Percentiles rank a stretch among this genome's conserved stretches.
Conservation (phyloP, 768 basidiomycete genomes). For the Stropharia rugosoannulata region DNA sequence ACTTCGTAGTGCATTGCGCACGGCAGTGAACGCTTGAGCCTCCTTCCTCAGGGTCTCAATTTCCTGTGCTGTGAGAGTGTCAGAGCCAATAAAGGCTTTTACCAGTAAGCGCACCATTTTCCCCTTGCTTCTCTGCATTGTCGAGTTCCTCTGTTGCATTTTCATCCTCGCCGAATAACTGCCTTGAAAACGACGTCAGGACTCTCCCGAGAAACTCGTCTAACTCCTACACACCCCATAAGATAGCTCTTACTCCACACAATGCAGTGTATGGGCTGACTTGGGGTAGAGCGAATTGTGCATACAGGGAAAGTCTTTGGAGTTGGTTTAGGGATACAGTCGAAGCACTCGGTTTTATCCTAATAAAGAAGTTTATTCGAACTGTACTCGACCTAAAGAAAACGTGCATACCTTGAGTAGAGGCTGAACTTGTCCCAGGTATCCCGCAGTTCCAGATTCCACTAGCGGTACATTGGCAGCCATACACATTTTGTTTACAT, state of each 20-base stretch:
- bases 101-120: conserved; percentile 66
- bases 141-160: conserved; percentile 82
- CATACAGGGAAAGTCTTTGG: conserved; percentile 97
- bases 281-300: conserved; percentile 95
- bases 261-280: conserved; percentile 97
- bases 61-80: conserved; percentile 65
- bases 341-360: conserved; percentile 93
- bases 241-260: conserved; percentile 99
- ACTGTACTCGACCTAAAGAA: background rate
- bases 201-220: background rate
- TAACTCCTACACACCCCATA: conserved; percentile 61
- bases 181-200: conserved; percentile 43
- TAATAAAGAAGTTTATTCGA: conserved; percentile 25
- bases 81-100: background rate
- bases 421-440: conserved; percentile 96
- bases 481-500: conserved; percentile 98
- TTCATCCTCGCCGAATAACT: conserved; percentile 93
- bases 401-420: conserved; percentile 65
- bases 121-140: conserved; percentile 88
- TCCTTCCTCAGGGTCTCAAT: conserved; percentile 89
- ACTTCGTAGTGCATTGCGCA: conserved; percentile 53
- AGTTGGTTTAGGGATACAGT: conserved; percentile 90
- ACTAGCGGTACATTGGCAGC: conserved; percentile 88
- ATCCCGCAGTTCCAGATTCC: conserved; percentile 96
- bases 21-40: conserved; percentile 82